These are phyloP conservation scores for Vaccinium darrowii DNA, from an alignment of 148 eudicot species.

Conservation along the genomic window DNA sequence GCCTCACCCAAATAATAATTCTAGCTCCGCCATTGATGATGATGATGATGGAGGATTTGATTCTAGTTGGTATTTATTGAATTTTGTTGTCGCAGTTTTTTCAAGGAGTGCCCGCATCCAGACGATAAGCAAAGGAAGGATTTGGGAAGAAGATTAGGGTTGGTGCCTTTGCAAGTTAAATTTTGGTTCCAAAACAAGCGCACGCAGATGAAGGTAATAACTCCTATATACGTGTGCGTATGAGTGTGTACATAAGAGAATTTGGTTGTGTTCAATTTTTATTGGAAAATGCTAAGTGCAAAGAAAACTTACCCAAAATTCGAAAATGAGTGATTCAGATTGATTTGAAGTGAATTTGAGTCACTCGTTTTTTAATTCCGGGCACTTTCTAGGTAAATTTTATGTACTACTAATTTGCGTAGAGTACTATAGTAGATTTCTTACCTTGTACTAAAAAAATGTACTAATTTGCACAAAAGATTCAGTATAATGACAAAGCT, in stretches of 20 bases:
- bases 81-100: slow-evolving; percentile 48
- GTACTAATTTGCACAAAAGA: neutral
- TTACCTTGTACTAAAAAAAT: neutral
- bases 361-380: no score
- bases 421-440: no score
- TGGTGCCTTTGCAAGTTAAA: slow-evolving; percentile 94
- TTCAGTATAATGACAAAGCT: neutral
- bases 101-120: slow-evolving; percentile 97
- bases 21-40: neutral
- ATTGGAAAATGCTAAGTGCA: no score
- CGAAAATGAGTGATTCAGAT: no score
- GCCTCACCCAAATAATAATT: neutral
- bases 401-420: neutral
- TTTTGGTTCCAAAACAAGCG: slow-evolving; percentile 99
- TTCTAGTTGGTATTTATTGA: neutral
- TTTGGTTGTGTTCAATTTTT: neutral
- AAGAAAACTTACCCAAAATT: no score
- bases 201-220: slow-evolving; percentile 91
- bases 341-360: no score
- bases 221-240: neutral
- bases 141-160: slow-evolving; percentile 64
- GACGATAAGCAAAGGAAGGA: slow-evolving; percentile 99
- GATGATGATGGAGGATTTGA: neutral
- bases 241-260: neutral
- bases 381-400: no score